Evolutionary conservation across 108 stramenopile species (phyloP), one percentile per base, ranked within the genome.

Genomic region (Discostella stelligeroides): DNA sequence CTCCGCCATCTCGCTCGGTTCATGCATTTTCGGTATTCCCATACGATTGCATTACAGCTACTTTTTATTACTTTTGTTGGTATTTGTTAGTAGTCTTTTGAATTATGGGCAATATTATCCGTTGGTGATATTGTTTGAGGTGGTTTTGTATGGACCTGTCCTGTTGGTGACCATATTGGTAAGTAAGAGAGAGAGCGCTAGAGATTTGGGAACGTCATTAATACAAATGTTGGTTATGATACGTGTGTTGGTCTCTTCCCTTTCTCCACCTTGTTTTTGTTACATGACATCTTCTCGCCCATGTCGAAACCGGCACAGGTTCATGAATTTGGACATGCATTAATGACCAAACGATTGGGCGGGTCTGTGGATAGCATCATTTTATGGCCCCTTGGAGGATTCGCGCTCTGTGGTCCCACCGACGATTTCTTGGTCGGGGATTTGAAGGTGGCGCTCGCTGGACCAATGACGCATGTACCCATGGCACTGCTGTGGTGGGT

Each of bases 361-460:
- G 83, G 83, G 5, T n/a, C 23, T 12, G 83, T 84, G 27, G 80
- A 59, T 4, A 68, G 80, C 2, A 77, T 84, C 24, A 38, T 81
- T 4, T 60, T 84, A 4, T 84, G 83, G 83, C 83, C 83, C 8
- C 72, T 84, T 9, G 83, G 83, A 38, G 83, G 83, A 23, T 78
- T 78, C 21, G 79, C 83, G 2, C 4, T 84, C 1, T 79, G 71
- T 50, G 83, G 83, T 20, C 72, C 80, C 21, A 58, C 62, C 27
- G 72, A 78, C 0, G 47, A 70, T 13, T 38, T 59, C 4, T 60
- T 71, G 37, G n/a, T 13, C 1, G 77, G 69, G 20, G 84, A 84
- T 40, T 49, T 84, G 13, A 74, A 68, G 37, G 80, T 84, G 21
- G 81, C 84, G 11, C 4, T 82, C 0, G 65, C 65, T 15, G 84